Conservation (phyloP, 768 basidiomycete genomes). For the Sporobolomyces roseus region DNA sequence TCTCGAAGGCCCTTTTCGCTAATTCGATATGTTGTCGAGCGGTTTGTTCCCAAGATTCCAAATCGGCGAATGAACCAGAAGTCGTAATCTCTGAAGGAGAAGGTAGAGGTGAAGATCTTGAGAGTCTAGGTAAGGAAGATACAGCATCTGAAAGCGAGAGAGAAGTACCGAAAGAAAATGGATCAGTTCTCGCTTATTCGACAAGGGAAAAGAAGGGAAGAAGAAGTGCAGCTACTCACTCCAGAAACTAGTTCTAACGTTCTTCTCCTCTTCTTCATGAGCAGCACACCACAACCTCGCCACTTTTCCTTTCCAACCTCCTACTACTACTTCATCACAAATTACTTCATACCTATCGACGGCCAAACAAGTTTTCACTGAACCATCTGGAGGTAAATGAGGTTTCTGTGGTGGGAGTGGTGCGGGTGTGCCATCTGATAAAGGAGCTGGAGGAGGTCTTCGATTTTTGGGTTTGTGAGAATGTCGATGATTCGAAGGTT, state of each 20-base stretch:
- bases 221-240: constrained; percentile 13
- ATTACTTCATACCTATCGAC: constrained; percentile 27
- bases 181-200: background rate
- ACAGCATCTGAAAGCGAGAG: constrained; percentile 20
- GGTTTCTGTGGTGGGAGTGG: constrained; percentile 1
- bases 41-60: constrained; percentile 33
- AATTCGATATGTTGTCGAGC: constrained; percentile 22
- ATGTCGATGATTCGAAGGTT: no score
- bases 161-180: background rate
- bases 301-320: constrained; percentile 40
- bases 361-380: constrained; percentile 34
- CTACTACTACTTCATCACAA: constrained; percentile 39
- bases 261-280: constrained; percentile 38
- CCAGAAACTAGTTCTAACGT: constrained; percentile 24
- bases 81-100: constrained; percentile 22
- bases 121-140: constrained; percentile 31
- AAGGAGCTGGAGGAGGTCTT: constrained; percentile 14
- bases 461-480: constrained; percentile 10
- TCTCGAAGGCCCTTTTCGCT: constrained; percentile 27
- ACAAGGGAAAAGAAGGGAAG: background rate
- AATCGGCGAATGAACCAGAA: constrained; percentile 22
- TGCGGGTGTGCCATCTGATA: background rate
- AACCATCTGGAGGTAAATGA: constrained; percentile 17
- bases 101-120: constrained; percentile 21
- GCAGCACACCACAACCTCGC: constrained; percentile 26